Evolutionary conservation across 805 yeast genomes (phyloP).

Genomic region (Yarrowia hollandica): DNA sequence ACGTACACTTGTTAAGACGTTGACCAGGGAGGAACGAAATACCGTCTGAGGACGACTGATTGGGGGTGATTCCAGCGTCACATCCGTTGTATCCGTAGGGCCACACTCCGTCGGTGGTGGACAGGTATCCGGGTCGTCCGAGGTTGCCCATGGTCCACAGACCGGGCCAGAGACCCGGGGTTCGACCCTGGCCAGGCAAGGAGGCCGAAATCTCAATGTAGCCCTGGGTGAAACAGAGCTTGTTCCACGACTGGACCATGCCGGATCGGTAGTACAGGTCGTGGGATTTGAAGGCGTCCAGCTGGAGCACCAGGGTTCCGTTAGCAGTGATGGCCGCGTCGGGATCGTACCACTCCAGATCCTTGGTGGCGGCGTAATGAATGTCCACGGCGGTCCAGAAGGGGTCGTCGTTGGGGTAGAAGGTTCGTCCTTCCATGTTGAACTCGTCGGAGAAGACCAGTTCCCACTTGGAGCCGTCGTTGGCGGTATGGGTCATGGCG

Average conservation of each 20-base stretch:
- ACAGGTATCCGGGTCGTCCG: slow-evolving; percentile 87
- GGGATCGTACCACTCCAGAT: slow-evolving; percentile 94
- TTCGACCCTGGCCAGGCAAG: slow-evolving; percentile 75
- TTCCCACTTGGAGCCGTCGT: slow-evolving; percentile 66
- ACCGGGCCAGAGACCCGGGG: slow-evolving; percentile 95
- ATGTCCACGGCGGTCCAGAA: slow-evolving; percentile 84
- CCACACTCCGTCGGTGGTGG: slow-evolving; percentile 92
- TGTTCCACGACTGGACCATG: slow-evolving; percentile 91
- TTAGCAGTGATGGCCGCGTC: slow-evolving; percentile 78
- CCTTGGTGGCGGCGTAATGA: slow-evolving; percentile 83
- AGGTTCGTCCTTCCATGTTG: slow-evolving; percentile 84
- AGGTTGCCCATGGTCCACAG: slow-evolving; percentile 91
- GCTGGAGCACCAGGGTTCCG: slow-evolving; percentile 64
- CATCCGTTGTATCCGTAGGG: slow-evolving; percentile 85
- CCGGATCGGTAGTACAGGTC: slow-evolving; percentile 81
- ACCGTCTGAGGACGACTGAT: slow-evolving; percentile 89
- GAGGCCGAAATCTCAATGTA: slow-evolving; percentile 70
- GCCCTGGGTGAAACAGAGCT: slow-evolving; percentile 86
- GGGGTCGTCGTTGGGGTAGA: slow-evolving; percentile 88
- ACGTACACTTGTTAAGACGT: slow-evolving; percentile 71
- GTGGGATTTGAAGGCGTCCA: slow-evolving; percentile 85
- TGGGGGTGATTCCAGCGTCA: slow-evolving; percentile 93
- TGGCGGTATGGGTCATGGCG: slow-evolving; percentile 53
- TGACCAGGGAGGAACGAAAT: slow-evolving; percentile 86
- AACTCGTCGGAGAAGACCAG: slow-evolving; percentile 91